Conservation (phyloP, 495 filamentous ascomycete genomes). For the Melanomma pulvis-pyrius region DNA sequence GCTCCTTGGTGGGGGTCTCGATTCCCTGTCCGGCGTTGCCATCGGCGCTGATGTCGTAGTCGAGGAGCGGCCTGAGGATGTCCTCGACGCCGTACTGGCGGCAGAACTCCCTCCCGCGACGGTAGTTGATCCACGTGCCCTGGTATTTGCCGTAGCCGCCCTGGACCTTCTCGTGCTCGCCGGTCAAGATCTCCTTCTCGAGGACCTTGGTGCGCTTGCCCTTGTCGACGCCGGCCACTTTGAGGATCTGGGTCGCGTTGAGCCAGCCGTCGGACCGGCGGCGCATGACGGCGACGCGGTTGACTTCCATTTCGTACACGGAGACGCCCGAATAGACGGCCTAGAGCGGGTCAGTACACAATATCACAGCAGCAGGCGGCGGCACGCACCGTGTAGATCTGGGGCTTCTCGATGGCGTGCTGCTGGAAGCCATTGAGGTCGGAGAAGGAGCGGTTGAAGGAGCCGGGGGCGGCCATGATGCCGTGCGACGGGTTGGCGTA, state of each 20-base stretch:
- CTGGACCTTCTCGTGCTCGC: constrained; percentile 97
- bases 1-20: constrained; percentile 97
- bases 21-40: constrained; percentile 64
- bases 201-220: constrained; percentile 95
- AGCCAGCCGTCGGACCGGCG: constrained; percentile 65
- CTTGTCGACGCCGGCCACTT: constrained; percentile 95
- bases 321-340: constrained; percentile 92
- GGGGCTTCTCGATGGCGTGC: constrained; percentile 62
- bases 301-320: constrained; percentile 98
- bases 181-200: constrained; percentile 94
- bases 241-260: constrained; percentile 57
- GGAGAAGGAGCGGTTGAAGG: constrained; percentile 49
- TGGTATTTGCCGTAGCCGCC: constrained; percentile 99
- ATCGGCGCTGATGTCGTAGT: constrained; percentile 83
- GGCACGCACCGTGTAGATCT: constrained; percentile 73
- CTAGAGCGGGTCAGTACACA: constrained; percentile 49
- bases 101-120: constrained; percentile 87
- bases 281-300: constrained; percentile 89
- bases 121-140: constrained; percentile 95
- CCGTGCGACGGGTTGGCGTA: constrained; percentile 33
- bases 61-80: constrained; percentile 77
- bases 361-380: neutral
- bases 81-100: constrained; percentile 93
- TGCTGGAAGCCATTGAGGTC: constrained; percentile 55
- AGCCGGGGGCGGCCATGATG: constrained; percentile 29